Percentiles rank a stretch among this genome's conserved stretches.
Conservation (phyloP, 176 grass and related monocot species). For the Tuctoria greenei region DNA sequence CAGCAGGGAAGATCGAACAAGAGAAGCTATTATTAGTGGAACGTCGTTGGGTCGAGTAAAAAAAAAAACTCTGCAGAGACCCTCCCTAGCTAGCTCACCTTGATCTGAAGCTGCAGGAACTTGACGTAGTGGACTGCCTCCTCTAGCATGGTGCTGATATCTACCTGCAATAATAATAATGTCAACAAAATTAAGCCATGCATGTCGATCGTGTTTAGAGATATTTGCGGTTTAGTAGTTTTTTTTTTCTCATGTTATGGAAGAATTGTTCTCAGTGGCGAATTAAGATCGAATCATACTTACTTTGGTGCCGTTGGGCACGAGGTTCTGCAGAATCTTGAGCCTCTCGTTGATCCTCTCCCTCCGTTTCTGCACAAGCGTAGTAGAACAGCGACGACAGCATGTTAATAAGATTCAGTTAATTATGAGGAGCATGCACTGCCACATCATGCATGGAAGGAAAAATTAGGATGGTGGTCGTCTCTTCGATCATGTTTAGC, state of each 20-base stretch:
- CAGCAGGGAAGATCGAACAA: too few relatives aligned
- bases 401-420: slow-evolving; percentile 24
- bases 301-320: slow-evolving; percentile 95
- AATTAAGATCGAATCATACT: slow-evolving; percentile 55
- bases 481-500: neutral
- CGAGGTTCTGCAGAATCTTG: slow-evolving; percentile 65
- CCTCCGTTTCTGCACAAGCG: slow-evolving; percentile 67
- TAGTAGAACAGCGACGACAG: slow-evolving; percentile 36
- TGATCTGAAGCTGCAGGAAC: slow-evolving; percentile 88
- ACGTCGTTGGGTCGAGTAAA: too few relatives aligned
- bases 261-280: too few relatives aligned
- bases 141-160: slow-evolving; percentile 95
- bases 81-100: too few relatives aligned
- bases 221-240: too few relatives aligned
- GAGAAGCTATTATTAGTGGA: too few relatives aligned
- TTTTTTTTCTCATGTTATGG: too few relatives aligned
- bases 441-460: neutral
- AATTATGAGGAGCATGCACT: neutral
- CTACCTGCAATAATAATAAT: slow-evolving; percentile 71
- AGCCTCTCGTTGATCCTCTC: slow-evolving; percentile 86
- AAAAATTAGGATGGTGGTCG: neutral
- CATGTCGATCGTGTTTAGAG: too few relatives aligned
- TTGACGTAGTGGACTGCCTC: slow-evolving; percentile 90
- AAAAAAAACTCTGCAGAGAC: too few relatives aligned
- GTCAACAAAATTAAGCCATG: neutral